A percentile compares a stretch with the other conserved stretches of the same genome.
phyloP scores from a whole-genome alignment of 1,284 basidiomycete species.

The Wolfiporia cocos region DNA sequence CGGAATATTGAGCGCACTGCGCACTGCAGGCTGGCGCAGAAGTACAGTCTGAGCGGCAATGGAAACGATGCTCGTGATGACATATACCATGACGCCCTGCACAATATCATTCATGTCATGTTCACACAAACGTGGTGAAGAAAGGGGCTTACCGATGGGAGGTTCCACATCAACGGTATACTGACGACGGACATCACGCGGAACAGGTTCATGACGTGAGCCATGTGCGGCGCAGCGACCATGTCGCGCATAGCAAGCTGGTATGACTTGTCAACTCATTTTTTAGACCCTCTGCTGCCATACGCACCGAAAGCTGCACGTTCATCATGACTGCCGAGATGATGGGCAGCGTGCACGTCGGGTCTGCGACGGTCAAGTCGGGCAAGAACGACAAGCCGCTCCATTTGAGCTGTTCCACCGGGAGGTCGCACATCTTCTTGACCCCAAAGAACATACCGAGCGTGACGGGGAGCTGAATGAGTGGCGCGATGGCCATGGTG shows the following conservation, averaged over 20 bases:
- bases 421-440: conserved; percentile 64
- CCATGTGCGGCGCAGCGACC: conserved; percentile 45
- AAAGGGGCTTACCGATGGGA: conserved; percentile 48
- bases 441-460: conserved; percentile 86
- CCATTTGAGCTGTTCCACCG: conserved; percentile 66
- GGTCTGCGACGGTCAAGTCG: conserved; percentile 78
- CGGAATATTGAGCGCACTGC: conserved; percentile 42
- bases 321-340: conserved; percentile 62
- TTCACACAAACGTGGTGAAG: too few species aligned
- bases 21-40: conserved; percentile 42
- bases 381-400: conserved; percentile 77
- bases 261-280: conserved; percentile 5
- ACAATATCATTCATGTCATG: too few species aligned
- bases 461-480: conserved; percentile 77
- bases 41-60: conserved; percentile 41
- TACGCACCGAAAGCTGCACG: conserved; percentile 62
- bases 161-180: conserved; percentile 54
- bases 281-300: not conserved
- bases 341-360: conserved; percentile 74
- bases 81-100: conserved; percentile 60
- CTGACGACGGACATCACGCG: conserved; percentile 54
- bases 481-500: conserved; percentile 51
- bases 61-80: conserved; percentile 40
- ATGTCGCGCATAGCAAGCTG: conserved; percentile 57
- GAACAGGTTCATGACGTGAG: conserved; percentile 72